Conservation (phyloP, 805 yeast genomes). For the Komagataella ulmi region DNA sequence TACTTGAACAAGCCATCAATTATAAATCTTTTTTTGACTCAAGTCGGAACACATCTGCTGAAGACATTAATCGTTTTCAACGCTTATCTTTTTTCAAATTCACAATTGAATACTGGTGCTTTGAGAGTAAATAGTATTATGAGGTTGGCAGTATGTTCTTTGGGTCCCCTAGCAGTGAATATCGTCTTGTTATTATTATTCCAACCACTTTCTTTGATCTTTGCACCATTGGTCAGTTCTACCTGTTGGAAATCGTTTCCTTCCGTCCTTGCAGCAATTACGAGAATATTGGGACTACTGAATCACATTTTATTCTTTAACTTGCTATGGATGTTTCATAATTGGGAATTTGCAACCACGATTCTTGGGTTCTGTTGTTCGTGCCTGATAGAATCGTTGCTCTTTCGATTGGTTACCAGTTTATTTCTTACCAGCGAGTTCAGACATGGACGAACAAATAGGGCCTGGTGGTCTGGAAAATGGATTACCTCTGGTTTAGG, state of each 20-base stretch:
- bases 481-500: slow-evolving; percentile 29
- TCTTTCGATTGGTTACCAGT: slow-evolving; percentile 19
- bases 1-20: slow-evolving; percentile 69
- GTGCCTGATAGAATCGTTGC: slow-evolving; percentile 21
- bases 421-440: slow-evolving; percentile 27
- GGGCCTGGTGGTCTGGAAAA: slow-evolving; percentile 43
- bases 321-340: slow-evolving; percentile 24
- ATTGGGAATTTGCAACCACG: slow-evolving; percentile 25
- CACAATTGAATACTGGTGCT: slow-evolving; percentile 67
- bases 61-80: slow-evolving; percentile 55
- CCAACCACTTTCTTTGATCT: slow-evolving; percentile 19
- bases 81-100: slow-evolving; percentile 70
- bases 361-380: slow-evolving; percentile 25
- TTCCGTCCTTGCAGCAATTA: slow-evolving; percentile 23
- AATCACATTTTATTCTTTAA: slow-evolving; percentile 22
- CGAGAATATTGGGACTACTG: slow-evolving; percentile 23
- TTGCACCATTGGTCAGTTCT: slow-evolving; percentile 20
- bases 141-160: slow-evolving; percentile 40
- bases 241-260: slow-evolving; percentile 21
- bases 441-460: slow-evolving; percentile 23
- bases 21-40: slow-evolving; percentile 67
- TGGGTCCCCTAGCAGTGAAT: slow-evolving; percentile 35
- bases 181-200: slow-evolving; percentile 14
- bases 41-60: slow-evolving; percentile 59
- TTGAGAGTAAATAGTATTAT: slow-evolving; percentile 43